A percentile compares a stretch with the other conserved stretches of the same genome.
phyloP scores from a whole-genome alignment of 192 early-diverging fungal species.

The Fimicolochytrium jonesii region DNA sequence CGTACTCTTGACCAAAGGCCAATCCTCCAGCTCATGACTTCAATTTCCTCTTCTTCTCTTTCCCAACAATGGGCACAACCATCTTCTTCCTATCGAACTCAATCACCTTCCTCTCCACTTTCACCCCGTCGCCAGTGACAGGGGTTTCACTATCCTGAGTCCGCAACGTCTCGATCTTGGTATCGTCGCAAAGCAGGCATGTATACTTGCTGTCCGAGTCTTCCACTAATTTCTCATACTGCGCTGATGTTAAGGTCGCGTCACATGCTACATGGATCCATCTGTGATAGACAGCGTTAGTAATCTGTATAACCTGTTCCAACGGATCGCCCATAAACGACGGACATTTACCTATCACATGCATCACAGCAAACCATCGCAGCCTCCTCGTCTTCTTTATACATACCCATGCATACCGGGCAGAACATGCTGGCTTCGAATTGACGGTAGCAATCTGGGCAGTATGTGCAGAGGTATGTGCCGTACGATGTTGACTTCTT shows the following conservation, averaged over 20 bases:
- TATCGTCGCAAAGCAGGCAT: constrained; percentile 38
- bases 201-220: constrained; percentile 35
- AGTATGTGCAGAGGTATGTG: constrained; percentile 45
- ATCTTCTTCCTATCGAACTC: background rate
- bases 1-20: no score
- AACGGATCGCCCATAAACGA: background rate
- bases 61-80: background rate
- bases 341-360: constrained; percentile 44
- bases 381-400: constrained; percentile 39
- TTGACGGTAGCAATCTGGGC: constrained; percentile 31
- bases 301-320: background rate
- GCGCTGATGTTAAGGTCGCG: constrained; percentile 33
- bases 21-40: no score
- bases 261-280: constrained; percentile 57
- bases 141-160: background rate
- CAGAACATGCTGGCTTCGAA: constrained; percentile 38
- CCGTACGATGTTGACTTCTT: constrained; percentile 19
- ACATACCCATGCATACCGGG: constrained; percentile 48
- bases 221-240: constrained; percentile 35
- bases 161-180: background rate
- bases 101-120: background rate
- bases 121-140: background rate
- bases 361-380: constrained; percentile 50
- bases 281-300: constrained; percentile 17
- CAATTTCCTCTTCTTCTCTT: no score